Conservation (phyloP, 2,329 filamentous ascomycete species). For the Xylaria sp. region DNA sequence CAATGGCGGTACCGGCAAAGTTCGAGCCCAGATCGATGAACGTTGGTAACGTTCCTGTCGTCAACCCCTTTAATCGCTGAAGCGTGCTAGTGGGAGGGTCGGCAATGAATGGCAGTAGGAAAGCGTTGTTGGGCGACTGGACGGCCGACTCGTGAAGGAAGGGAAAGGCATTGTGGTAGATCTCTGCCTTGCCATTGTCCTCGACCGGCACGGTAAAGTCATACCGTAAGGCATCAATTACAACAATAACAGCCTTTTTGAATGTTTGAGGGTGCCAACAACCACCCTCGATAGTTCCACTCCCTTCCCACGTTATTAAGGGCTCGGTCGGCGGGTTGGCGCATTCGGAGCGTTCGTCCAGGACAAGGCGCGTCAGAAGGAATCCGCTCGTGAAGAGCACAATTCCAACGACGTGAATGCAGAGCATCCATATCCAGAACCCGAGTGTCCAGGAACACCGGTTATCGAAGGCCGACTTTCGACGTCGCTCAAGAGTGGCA, state of each 20-base stretch:
- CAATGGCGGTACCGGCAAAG: constrained; percentile 90
- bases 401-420: constrained; percentile 73
- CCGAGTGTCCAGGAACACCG: constrained; percentile 55
- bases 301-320: constrained; percentile 39
- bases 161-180: constrained; percentile 84
- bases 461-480: constrained; percentile 46
- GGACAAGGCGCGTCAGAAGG: constrained; percentile 76
- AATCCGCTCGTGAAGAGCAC: constrained; percentile 94
- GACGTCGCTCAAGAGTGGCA: constrained; percentile 42
- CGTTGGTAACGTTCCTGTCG: constrained; percentile 89
- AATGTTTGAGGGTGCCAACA: constrained; percentile 98
- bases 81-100: constrained; percentile 93
- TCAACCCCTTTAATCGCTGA: constrained; percentile 87
- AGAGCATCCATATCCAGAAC: constrained; percentile 67
- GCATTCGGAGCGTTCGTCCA: constrained; percentile 72
- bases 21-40: constrained; percentile 93
- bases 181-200: constrained; percentile 45
- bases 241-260: constrained; percentile 80
- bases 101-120: constrained; percentile 91
- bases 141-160: constrained; percentile 79
- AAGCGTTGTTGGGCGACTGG: constrained; percentile 70
- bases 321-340: constrained; percentile 59
- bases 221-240: constrained; percentile 92
- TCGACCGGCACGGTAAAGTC: constrained; percentile 86
- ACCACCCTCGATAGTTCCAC: constrained; percentile 52